Percentiles rank a stretch among this genome's conserved stretches.
Conservation (phyloP, 2,329 filamentous ascomycete genomes). For the Didymella pomorum region DNA sequence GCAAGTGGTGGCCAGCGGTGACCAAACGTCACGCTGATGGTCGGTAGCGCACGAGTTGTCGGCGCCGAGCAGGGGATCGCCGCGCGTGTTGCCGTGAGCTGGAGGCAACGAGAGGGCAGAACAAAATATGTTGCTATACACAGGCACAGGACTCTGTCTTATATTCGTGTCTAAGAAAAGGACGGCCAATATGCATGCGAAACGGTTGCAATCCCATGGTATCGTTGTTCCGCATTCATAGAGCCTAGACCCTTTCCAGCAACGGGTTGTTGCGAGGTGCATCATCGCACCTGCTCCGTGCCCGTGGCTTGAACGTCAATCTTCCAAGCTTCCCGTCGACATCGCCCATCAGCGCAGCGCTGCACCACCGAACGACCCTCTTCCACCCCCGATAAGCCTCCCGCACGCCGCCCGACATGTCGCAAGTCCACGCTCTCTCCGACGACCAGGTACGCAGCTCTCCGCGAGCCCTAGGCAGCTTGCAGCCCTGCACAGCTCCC, state of each 20-base stretch:
- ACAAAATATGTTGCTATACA: neutral
- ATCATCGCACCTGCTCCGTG: conserved; percentile 32
- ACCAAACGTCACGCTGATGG: conserved; percentile 38
- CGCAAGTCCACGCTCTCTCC: conserved; percentile 91
- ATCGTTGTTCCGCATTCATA: conserved; percentile 14
- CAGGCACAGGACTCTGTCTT: neutral
- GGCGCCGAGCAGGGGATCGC: conserved; percentile 34
- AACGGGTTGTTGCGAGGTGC: conserved; percentile 9
- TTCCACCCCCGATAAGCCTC: conserved; percentile 11
- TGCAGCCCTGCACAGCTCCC: conserved; percentile 24
- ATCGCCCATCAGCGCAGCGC: conserved; percentile 21
- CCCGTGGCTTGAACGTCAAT: conserved; percentile 36
- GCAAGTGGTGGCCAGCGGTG: conserved; percentile 20
- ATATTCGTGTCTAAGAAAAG: conserved; percentile 7
- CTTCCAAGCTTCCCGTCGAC: conserved; percentile 37
- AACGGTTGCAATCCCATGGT: conserved; percentile 17
- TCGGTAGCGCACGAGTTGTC: conserved; percentile 36
- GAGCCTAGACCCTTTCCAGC: conserved; percentile 21
- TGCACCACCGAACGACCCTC: conserved; percentile 23
- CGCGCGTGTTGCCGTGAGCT: conserved; percentile 27
- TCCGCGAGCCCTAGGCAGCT: conserved; percentile 16
- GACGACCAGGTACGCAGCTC: conserved; percentile 82
- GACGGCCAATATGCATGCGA: conserved; percentile 9
- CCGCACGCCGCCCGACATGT: conserved; percentile 70
- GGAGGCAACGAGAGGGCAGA: neutral